Evolutionary conservation across 139 green algal species (phyloP), one percentile per base, ranked within the genome.

Genomic region (Closterium sp.): DNA sequence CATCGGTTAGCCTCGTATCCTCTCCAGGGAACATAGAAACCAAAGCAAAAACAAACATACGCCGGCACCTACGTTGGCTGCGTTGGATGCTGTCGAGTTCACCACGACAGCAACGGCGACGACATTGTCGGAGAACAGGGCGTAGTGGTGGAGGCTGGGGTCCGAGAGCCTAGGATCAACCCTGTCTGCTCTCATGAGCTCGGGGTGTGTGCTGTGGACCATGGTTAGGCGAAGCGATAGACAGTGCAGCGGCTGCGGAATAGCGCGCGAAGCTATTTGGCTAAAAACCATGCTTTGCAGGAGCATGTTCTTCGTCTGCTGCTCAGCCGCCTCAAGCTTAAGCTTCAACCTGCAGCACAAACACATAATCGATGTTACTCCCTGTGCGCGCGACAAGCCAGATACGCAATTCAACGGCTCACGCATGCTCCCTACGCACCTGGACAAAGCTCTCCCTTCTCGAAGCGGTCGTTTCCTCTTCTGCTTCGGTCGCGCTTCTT

Each of bases 91-190:
- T 11, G 90, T 93, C 17, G 84, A 91, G 90, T 93, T 93, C 2
- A 93, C 90, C 1, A 93, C 90, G 32, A 93, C 90, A 7, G 90
- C 42, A 27, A 84, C 32, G 9, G 90, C 90, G 28, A 93, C 85
- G 28, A 93, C 90, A 38, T 93, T 93, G 86, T 93, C 90, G 22
- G 90, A 93, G 31, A 93, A 93, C n/a, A 93, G 21, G 27, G 85
- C 84, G 42, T 90, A 93, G 32, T 93, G 90, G 85, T 93, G 50
- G 17, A 91, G 29, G 21, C 7, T 3, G 6, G 31, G 45, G 42
- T 85, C 88, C 21, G 31, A 38, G 24, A 85, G 27, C 32, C 87
- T 89, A 30, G 32, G 87, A 79, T 79, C 62, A 79, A 79, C 62
- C 62, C 62, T 79, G 19, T 79, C 28, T 17, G 24, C 29, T 31